phyloP scores from a whole-genome alignment of 257 asterid genomes.

The Cynanchum wilfordii region DNA sequence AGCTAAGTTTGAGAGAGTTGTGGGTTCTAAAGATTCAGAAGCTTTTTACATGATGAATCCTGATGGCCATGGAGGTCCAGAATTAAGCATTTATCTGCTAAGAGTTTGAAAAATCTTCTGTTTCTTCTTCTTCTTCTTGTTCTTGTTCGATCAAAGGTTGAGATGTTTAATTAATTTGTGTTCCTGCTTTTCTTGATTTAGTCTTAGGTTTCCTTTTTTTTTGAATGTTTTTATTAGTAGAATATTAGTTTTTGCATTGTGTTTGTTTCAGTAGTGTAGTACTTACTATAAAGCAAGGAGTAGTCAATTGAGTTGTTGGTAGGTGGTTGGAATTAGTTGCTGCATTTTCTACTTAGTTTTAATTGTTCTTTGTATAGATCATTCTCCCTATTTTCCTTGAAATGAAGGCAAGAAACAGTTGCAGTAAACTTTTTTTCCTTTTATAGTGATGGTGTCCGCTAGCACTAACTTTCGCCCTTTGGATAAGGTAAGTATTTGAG shows the following conservation, averaged over 20 bases:
- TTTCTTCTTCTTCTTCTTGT: too few species aligned
- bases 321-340: background rate
- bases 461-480: too few species aligned
- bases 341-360: background rate
- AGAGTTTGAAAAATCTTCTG: constrained; percentile 42
- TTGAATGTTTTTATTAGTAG: too few species aligned
- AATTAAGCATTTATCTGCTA: constrained; percentile 81
- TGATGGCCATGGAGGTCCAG: constrained; percentile 91
- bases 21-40: constrained; percentile 87
- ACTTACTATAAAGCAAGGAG: too few species aligned
- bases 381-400: constrained; percentile 7
- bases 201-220: background rate
- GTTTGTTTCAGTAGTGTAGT: too few species aligned
- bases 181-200: background rate
- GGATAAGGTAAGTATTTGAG: too few species aligned
- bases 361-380: constrained; percentile 13
- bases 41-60: constrained; percentile 98
- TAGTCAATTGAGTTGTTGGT: too few species aligned
- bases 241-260: too few species aligned
- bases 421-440: constrained; percentile 14
- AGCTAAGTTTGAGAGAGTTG: constrained; percentile 90
- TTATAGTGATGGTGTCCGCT: too few species aligned
- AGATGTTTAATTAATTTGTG: background rate
- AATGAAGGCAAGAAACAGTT: constrained; percentile 8
- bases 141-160: background rate